Base-by-base conservation (phyloP, 345 rosid genomes). In the Gossypium arboreum region DNA sequence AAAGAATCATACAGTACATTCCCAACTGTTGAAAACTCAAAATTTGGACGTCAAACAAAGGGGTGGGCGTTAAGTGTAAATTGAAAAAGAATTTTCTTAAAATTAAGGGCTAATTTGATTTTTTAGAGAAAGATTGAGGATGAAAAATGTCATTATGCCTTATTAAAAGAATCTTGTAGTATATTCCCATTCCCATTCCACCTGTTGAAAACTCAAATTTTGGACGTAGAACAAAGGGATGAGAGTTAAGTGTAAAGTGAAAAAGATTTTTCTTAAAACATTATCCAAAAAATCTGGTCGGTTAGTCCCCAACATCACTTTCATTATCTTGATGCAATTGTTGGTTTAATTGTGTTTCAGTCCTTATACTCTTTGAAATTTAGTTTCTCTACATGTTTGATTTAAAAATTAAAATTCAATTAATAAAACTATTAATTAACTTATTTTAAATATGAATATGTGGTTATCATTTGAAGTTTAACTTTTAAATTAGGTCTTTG, bases 281-380 rank as follows among this genome's bases (percentile, higher is more conserved):
- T 66, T 66, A 66, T 66, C 55, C 6, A 4, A 17, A 39, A 50
- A 51, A 50, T 69, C 17, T 69, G 59, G 73, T 50, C 44, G 73
- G 73, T 52, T 25, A 5, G 58, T 48, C 72, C 6, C 5, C 39
- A 25, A 69, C 2, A 12, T 48, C 5, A 15, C 27, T 50, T 27
- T 34, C 25, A 50, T 52, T 50, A 27, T 24, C 43, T 34, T 34
- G 39, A 34, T 34, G 39, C 39, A 34, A 34, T 34, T 4, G 39
- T 34, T 34, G 39, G 39, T 34, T 34, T 34, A 34, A 34, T 34
- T 34, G 39, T 34, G 39, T 0, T 34, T 34, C 39, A 34, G 39
- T 34, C 6, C 39, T 34, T 34, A 34, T 34, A 4, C 39, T 34
- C 39, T 34, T 34, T 34, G 39, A 34, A 34, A 34, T 34, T 34